Base-by-base conservation (phyloP, 192 early-diverging fungal species). In the Coemansia sp. region DNA sequence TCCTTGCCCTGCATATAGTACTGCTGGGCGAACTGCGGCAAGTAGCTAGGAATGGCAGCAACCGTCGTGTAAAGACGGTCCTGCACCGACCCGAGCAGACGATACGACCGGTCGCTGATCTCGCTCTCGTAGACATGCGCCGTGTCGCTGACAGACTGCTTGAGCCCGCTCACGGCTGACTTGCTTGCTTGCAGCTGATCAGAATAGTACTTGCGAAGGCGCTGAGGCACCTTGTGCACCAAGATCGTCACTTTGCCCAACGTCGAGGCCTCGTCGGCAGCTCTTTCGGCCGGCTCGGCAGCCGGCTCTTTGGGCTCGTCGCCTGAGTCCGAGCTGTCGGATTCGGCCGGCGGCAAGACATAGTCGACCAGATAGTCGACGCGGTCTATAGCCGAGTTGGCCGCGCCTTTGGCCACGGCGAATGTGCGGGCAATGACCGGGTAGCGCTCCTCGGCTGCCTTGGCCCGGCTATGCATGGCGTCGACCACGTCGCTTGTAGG, bases 401-500 rank as follows among this genome's bases (percentile, higher is more conserved):
- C 73, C 21, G 74, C 71, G 30, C 51, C 51, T 53, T 63, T 63
- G 38, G 85, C 82, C 62, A 69, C 72, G 30, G 80, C 70, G 62
- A 87, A 75, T 14, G 80, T 81, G 67, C 68, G 76, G 36, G 80
- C 66, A 45, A 84, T 76, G 10, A 76, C 66, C 3, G 71, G 81
- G 58, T 82, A 81, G 54, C 59, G 63, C 7, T 49, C 38, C 58
- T 69, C 72, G 11, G 65, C 72, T 6, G 48, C 66, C 40, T 55
- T 61, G 60, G 68, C 68, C 44, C 48, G 58, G 6, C 50, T 54
- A 60, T 80, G 84, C 37, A 88, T 77, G 7, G 72, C 64, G 26
- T 66, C 64, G 17, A 90, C 59, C 43, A 90, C 75, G 51, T 85
- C 84, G 16, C 62, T 61, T 0, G 87, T 87, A 54, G 83, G 84